Conservation (phyloP, 2,329 filamentous ascomycete genomes). For the Penicillium brasilianum region DNA sequence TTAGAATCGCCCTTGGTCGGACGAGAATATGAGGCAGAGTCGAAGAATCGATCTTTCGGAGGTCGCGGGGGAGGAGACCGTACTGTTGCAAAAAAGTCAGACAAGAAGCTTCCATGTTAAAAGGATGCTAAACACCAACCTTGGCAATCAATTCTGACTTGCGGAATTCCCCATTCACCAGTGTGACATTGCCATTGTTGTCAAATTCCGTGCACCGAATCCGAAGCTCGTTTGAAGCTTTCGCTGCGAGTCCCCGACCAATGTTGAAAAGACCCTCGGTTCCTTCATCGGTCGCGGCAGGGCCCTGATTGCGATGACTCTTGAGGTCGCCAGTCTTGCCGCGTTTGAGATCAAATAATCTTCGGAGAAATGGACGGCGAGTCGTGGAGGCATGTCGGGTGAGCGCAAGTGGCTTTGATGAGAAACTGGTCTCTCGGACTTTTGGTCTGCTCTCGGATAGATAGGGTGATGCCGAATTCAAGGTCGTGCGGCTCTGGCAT, state of each 20-base stretch:
- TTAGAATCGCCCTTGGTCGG: slow-evolving; percentile 87
- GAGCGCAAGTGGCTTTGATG: slow-evolving; percentile 17
- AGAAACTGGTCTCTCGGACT: slow-evolving; percentile 1
- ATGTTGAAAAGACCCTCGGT: slow-evolving; percentile 67
- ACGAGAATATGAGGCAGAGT: slow-evolving; percentile 94
- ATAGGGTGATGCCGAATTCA: slow-evolving; percentile 41
- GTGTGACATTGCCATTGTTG: slow-evolving; percentile 85
- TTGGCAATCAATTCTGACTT: slow-evolving; percentile 97
- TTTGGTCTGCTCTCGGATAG: slow-evolving; percentile 22
- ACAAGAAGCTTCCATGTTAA: slow-evolving; percentile 50
- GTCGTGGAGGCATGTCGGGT: slow-evolving; percentile 40
- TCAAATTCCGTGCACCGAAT: slow-evolving; percentile 95
- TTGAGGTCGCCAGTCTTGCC: slow-evolving; percentile 46
- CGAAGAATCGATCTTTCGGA: slow-evolving; percentile 97
- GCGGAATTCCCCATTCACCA: slow-evolving; percentile 95
- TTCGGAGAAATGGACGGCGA: slow-evolving; percentile 42
- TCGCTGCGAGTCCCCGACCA: slow-evolving; percentile 71
- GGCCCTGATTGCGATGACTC: slow-evolving; percentile 62
- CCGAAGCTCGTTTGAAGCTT: slow-evolving; percentile 81
- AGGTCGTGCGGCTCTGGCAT: slow-evolving; percentile 28
- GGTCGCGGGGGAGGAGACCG: slow-evolving; percentile 87
- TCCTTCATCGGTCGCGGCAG: slow-evolving; percentile 62
- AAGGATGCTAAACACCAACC: slow-evolving; percentile 66
- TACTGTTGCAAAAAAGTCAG: slow-evolving; percentile 61
- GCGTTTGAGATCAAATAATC: slow-evolving; percentile 43